These are phyloP conservation scores for Pholiota molesta DNA, from an alignment of 768 basidiomycete genomes.

Conservation along the genomic window DNA sequence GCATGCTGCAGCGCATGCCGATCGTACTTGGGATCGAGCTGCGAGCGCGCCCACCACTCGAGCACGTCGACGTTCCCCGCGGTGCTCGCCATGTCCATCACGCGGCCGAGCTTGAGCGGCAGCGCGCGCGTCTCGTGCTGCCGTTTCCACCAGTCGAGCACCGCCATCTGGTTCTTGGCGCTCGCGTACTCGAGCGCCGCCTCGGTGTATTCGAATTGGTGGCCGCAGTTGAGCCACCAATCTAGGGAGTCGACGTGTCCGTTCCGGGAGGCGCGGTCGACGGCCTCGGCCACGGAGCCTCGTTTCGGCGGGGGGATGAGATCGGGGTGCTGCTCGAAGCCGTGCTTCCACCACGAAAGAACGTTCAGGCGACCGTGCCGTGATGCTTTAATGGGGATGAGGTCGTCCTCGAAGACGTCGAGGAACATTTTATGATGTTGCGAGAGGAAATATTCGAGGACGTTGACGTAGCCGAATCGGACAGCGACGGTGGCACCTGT, in stretches of 20 bases:
- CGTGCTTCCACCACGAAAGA: conserved; percentile 83
- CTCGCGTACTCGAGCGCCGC: conserved; percentile 80
- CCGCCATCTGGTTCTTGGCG: conserved; percentile 72
- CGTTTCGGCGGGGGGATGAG: conserved; percentile 57
- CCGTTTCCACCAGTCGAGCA: conserved; percentile 84
- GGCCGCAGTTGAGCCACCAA: conserved; percentile 78
- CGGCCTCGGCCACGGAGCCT: conserved; percentile 63
- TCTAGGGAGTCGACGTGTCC: conserved; percentile 76
- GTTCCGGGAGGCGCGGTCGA: conserved; percentile 79
- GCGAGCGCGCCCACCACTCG: conserved; percentile 85
- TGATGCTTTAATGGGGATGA: conserved; percentile 80
- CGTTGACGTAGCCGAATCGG: conserved; percentile 74
- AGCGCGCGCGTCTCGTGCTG: conserved; percentile 52
- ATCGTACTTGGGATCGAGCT: conserved; percentile 80
- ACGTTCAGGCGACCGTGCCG: conserved; percentile 71
- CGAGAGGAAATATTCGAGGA: conserved; percentile 74
- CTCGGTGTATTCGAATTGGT: conserved; percentile 75
- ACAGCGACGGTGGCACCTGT: conserved; percentile 68
- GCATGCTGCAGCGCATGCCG: conserved; percentile 77
- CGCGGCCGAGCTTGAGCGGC: conserved; percentile 79
- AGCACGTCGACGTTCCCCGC: conserved; percentile 76
- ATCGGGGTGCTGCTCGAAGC: conserved; percentile 61
- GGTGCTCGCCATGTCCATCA: conserved; percentile 84
- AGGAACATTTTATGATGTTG: conserved; percentile 68
- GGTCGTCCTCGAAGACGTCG: conserved; percentile 62